A percentile compares a stretch with the other conserved stretches of the same genome.
These are phyloP conservation scores for Begonia masoniana DNA, from an alignment of 306 rosid genomes.

Conservation along the genomic window DNA sequence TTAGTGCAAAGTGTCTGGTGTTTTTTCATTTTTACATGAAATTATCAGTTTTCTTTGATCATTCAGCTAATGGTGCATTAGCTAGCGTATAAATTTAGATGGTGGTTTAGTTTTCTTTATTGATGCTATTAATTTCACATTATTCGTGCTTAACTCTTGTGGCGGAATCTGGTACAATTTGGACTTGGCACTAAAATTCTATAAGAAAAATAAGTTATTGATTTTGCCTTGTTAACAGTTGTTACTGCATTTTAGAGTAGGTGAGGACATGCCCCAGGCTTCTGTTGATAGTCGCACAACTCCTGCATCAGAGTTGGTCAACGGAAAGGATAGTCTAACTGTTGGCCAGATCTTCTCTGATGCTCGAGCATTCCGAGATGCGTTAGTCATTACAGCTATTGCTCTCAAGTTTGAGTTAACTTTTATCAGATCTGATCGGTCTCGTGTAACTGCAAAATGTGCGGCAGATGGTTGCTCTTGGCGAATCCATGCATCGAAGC, in stretches of 20 bases:
- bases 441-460: conserved; percentile 10
- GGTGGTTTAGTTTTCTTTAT: no score
- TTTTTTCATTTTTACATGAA: no score
- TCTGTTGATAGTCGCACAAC: conserved; percentile 1
- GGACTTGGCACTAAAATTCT: no score
- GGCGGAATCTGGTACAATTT: no score
- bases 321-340: background rate
- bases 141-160: no score
- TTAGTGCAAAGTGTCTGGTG: no score
- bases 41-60: no score
- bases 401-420: conserved; percentile 8
- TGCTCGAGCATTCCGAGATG: conserved; percentile 5
- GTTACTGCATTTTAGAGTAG: background rate
- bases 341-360: conserved; percentile 6
- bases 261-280: conserved; percentile 8
- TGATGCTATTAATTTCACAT: no score
- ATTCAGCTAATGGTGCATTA: no score
- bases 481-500: conserved; percentile 7
- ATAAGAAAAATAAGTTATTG: no score
- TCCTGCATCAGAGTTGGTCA: background rate
- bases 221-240: no score
- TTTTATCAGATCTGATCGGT: conserved; percentile 6
- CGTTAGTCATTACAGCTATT: conserved; percentile 2
- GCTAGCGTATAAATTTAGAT: no score
- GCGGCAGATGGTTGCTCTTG: conserved; percentile 5